These are phyloP conservation scores for Penicillium bialowiezense DNA, from an alignment of 495 filamentous ascomycete species.

Conservation along the genomic window DNA sequence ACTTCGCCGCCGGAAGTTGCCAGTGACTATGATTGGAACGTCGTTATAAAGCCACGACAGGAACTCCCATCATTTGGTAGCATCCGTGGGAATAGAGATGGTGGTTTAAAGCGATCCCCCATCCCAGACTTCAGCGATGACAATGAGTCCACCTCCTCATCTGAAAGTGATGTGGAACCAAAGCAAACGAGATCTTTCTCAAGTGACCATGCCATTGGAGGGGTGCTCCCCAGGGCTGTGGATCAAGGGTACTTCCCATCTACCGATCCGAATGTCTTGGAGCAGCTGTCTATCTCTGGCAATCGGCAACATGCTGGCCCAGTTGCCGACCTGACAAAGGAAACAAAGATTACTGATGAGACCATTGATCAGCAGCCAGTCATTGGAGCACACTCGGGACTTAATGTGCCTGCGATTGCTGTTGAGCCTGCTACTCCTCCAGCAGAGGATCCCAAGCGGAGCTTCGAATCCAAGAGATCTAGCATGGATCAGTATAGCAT, in stretches of 20 bases:
- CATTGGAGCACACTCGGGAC: slow-evolving; percentile 4
- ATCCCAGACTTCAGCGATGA: slow-evolving; percentile 34
- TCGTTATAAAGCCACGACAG: slow-evolving; percentile 70
- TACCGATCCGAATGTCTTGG: slow-evolving; percentile 8
- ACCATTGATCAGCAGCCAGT: slow-evolving; percentile 5
- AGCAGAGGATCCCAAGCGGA: slow-evolving; percentile 22
- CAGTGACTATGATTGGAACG: slow-evolving; percentile 55
- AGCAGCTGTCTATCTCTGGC: slow-evolving; percentile 15
- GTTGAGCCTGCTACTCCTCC: slow-evolving; percentile 26
- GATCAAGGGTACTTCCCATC: slow-evolving; percentile 1
- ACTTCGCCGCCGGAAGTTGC: slow-evolving; percentile 36
- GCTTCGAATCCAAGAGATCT: slow-evolving; percentile 35
- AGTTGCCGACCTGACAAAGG: neutral
- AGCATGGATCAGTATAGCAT: slow-evolving; percentile 35
- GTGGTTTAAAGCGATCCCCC: slow-evolving; percentile 13
- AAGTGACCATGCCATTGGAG: slow-evolving; percentile 63
- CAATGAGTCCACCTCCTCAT: slow-evolving; percentile 37
- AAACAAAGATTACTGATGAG: neutral
- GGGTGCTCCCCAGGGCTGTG: slow-evolving; percentile 44
- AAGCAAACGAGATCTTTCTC: slow-evolving; percentile 40
- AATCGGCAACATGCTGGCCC: neutral
- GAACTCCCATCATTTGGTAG: slow-evolving; percentile 83
- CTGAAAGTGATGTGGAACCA: slow-evolving; percentile 24
- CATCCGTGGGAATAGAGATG: slow-evolving; percentile 51
- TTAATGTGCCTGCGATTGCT: slow-evolving; percentile 44